Base-by-base conservation (phyloP, 495 filamentous ascomycete species). In the Opeltia flavorubescens region DNA sequence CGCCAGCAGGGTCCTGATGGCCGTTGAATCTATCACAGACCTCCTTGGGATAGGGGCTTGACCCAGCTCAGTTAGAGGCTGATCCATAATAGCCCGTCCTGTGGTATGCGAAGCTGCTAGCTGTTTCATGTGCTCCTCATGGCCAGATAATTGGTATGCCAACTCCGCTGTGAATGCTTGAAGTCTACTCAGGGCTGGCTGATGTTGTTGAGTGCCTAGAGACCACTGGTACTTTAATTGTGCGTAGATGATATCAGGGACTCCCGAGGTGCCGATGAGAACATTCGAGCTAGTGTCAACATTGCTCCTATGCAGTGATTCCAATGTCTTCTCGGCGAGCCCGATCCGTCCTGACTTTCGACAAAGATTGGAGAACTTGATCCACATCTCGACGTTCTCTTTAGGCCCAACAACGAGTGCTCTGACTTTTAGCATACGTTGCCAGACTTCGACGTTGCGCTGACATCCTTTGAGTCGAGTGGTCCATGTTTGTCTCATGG, bases 381-480 rank as follows among this genome's bases (percentile, higher is more conserved):
- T 95, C 74, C 84, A 94, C 87, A 96, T 96, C 56, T 91, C 83
- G 71, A 93, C 84, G 53, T 96, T 94, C 59, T 99, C 89, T 25
- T 75, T 78, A 3, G 91, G 88, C 9, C 74, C 75, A 43, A 95
- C 89, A 41, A 99, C 91, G 38, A 99, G 75, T 13, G 84, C 84
- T 50, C 93, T 76, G 30, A 96, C 84, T 60, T 95, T 93, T 21
- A 99, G 77, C 86, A 94, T 96, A 34, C 93, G 74, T 59, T 95
- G 88, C 91, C 91, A 99, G 6, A 95, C 88, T 55, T 99, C 91
- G 18, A 94, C 89, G 54, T 96, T 96, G 33, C 89, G 81, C 61
- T 96, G 89, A 53, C 91, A 95, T 18, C 91, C 91, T 51, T 88
- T 88, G 18, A 99, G 71, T 48, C 91, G 81, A 49, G 83, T 89